Conservation (phyloP, 2,329 filamentous ascomycete genomes). For the Ophiosphaerella korrae region DNA sequence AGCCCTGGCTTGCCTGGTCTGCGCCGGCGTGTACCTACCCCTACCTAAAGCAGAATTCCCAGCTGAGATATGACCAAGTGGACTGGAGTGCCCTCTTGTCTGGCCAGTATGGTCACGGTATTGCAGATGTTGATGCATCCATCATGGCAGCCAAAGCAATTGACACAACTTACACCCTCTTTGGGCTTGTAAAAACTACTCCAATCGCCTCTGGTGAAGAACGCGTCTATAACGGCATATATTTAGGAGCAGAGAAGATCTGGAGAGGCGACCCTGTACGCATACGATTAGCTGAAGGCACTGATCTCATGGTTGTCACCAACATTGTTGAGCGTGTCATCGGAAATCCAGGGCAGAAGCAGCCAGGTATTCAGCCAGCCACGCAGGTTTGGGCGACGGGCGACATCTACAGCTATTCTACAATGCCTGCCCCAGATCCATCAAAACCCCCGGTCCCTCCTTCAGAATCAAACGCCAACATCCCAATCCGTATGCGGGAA, state of each 20-base stretch:
- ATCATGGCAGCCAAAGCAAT: slow-evolving; percentile 63
- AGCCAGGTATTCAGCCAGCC: slow-evolving; percentile 19
- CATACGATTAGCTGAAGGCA: slow-evolving; percentile 52
- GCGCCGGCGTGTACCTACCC: slow-evolving; percentile 57
- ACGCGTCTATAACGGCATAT: slow-evolving; percentile 59
- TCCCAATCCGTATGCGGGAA: slow-evolving; percentile 58
- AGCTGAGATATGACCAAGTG: slow-evolving; percentile 54
- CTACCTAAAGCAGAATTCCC: slow-evolving; percentile 48
- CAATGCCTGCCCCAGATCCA: slow-evolving; percentile 32
- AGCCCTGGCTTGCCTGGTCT: slow-evolving; percentile 65
- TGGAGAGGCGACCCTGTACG: slow-evolving; percentile 65
- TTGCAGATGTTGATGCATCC: slow-evolving; percentile 61
- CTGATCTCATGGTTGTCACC: slow-evolving; percentile 56
- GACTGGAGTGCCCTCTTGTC: slow-evolving; percentile 56
- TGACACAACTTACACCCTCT: slow-evolving; percentile 60
- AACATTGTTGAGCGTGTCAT: slow-evolving; percentile 50
- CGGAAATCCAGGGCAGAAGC: slow-evolving; percentile 13
- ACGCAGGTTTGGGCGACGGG: slow-evolving; percentile 52
- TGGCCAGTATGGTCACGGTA: slow-evolving; percentile 54
- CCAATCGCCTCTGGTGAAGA: slow-evolving; percentile 47
- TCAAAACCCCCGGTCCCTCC: slow-evolving; percentile 42
- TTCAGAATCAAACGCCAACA: slow-evolving; percentile 46
- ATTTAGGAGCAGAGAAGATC: slow-evolving; percentile 63
- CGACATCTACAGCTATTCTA: slow-evolving; percentile 58
- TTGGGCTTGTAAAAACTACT: slow-evolving; percentile 52